These are phyloP conservation scores for Trametes gibbosa DNA, from an alignment of 768 basidiomycete genomes.

Conservation along the genomic window DNA sequence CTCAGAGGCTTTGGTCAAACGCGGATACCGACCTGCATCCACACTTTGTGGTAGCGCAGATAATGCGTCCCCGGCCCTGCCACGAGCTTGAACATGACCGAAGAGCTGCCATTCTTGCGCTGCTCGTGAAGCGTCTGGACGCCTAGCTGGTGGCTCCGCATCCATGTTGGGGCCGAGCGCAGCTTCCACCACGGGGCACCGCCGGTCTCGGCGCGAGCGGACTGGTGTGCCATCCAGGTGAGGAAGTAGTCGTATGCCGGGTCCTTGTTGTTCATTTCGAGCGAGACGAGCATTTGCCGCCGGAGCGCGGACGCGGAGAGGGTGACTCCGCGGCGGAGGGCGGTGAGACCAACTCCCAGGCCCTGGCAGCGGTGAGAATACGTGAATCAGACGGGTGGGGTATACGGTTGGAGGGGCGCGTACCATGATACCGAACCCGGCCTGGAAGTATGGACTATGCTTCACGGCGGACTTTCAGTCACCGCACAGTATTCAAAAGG, in stretches of 20 bases:
- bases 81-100: slow-evolving; percentile 88
- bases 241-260: slow-evolving; percentile 96
- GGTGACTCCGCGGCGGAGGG: slow-evolving; percentile 66
- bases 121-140: slow-evolving; percentile 92
- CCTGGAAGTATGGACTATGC: slow-evolving; percentile 92
- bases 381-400: background rate
- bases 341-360: slow-evolving; percentile 81
- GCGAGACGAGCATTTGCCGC: slow-evolving; percentile 86
- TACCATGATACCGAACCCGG: slow-evolving; percentile 97
- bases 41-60: slow-evolving; percentile 85
- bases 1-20: slow-evolving; percentile 1
- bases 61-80: slow-evolving; percentile 95
- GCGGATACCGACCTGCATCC: slow-evolving; percentile 77
- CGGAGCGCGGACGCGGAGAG: slow-evolving; percentile 75
- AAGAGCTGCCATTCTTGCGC: slow-evolving; percentile 86
- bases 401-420: slow-evolving; percentile 4
- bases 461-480: slow-evolving; percentile 11
- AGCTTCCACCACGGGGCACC: slow-evolving; percentile 26
- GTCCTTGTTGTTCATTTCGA: slow-evolving; percentile 97
- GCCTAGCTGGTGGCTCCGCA: slow-evolving; percentile 87
- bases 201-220: slow-evolving; percentile 35
- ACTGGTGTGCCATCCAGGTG: slow-evolving; percentile 87
- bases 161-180: slow-evolving; percentile 39
- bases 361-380: slow-evolving; percentile 48
- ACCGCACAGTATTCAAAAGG: background rate